Evolutionary conservation across 805 yeast species (phyloP), one percentile per base, ranked within the genome.

Genomic region (Pichia exigua): DNA sequence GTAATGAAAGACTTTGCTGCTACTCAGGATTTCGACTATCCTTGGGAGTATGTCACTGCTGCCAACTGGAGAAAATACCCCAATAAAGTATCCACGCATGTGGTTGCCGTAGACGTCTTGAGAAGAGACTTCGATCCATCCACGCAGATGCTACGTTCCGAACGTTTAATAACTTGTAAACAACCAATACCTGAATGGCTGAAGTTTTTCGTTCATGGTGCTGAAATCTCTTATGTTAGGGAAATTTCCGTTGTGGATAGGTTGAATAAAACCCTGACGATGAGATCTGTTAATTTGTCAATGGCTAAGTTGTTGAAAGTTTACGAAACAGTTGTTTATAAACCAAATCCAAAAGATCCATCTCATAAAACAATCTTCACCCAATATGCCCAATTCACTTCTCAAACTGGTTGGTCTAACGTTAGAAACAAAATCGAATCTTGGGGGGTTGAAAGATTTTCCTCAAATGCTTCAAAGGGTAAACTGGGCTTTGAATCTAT

Each of bases 21-120:
- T 41, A 68, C 74, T 20, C 92, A 86, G 65, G 73, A 69, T 42
- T 92, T 89, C 66, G 72, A 81, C 50, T 91, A 94, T 63, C 80
- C 95, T 0, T 92, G 98, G 97, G 95, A 86, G 26, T 89, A 86
- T 60, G 96, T 92, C 26, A 85, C 96, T 0, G 90, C 95, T 1
- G 97, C 98, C 48, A 90, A 91, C 68, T 92, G 99, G 99, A 82
- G 79, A 58, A 92, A 92, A 60, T 92, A 92, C 69, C 99, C 99
- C n/a, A 92, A 94, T 65, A 95, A 90, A 60, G 75, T 84, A 53
- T 83, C 96, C 9, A 79, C 95, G 0, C 99, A 92, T 67, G 99
- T 92, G 11, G 84, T 88, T 28, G 94, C 94, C 1, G 98, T 94
- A 20, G 99, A 92, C 65, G 88, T 89, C 1, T 68, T 92, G 32